Percentiles rank a stretch among this genome's conserved stretches.
Evolutionary conservation across 2,329 filamentous ascomycete species (phyloP).

Genomic region (Immersiporthe knoxdaviesiana): DNA sequence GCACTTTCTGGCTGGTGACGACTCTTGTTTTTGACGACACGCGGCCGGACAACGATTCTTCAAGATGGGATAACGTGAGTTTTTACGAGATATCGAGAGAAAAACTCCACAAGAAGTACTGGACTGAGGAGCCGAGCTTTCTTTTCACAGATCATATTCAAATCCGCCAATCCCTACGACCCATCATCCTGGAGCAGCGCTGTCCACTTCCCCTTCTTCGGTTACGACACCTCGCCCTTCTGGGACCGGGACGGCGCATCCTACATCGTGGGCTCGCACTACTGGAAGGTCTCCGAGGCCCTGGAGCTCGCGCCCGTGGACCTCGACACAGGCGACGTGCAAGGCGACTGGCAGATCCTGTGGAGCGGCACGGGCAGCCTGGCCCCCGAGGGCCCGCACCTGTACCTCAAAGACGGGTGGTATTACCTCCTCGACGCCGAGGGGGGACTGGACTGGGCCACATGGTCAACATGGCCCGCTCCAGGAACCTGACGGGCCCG

Average conservation of each 20-base stretch:
- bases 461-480: constrained; percentile 53
- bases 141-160: constrained; percentile 47
- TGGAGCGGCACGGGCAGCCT: constrained; percentile 53
- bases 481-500: constrained; percentile 46
- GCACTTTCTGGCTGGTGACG: constrained; percentile 38
- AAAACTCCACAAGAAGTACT: too few relatives aligned
- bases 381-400: constrained; percentile 57
- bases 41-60: constrained; percentile 38
- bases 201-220: constrained; percentile 51
- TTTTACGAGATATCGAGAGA: too few relatives aligned
- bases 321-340: constrained; percentile 44
- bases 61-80: constrained; percentile 44
- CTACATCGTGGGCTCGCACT: constrained; percentile 51
- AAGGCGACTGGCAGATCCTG: constrained; percentile 43
- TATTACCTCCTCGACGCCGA: constrained; percentile 60
- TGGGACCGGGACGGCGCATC: constrained; percentile 60
- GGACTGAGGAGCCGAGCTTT: not conserved
- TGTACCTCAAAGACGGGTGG: constrained; percentile 54
- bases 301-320: constrained; percentile 46
- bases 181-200: constrained; percentile 51
- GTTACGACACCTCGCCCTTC: constrained; percentile 58
- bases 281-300: constrained; percentile 44
- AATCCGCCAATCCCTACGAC: constrained; percentile 47
- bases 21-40: constrained; percentile 41
- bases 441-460: constrained; percentile 53